Percentiles rank a stretch among this genome's conserved stretches.
Conservation (phyloP, 2,329 filamentous ascomycete species). For the Talaromyces sp. region DNA sequence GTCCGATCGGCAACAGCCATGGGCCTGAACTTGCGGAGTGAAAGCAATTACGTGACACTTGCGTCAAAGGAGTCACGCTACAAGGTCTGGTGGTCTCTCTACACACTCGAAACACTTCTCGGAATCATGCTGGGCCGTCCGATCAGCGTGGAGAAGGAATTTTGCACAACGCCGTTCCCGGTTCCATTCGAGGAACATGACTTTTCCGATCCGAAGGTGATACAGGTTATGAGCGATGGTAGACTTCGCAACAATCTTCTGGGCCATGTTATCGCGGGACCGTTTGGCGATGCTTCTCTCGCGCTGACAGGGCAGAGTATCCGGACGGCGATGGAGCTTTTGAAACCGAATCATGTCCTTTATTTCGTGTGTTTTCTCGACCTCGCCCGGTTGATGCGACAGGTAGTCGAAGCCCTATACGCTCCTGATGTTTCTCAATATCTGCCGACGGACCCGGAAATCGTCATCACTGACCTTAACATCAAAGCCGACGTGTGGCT, state of each 20-base stretch:
- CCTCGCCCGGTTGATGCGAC: slow-evolving; percentile 30
- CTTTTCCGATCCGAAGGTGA: slow-evolving; percentile 27
- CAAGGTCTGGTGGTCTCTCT: slow-evolving; percentile 43
- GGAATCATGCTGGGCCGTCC: slow-evolving; percentile 41
- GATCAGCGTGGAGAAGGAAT: slow-evolving; percentile 31
- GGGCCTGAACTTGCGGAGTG: slow-evolving; percentile 41
- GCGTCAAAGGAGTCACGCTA: slow-evolving; percentile 39
- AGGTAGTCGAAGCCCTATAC: slow-evolving; percentile 34
- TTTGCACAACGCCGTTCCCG: slow-evolving; percentile 40
- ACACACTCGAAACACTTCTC: slow-evolving; percentile 36
- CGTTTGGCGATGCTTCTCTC: slow-evolving; percentile 9
- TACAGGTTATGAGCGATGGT: slow-evolving; percentile 30
- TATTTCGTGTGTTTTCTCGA: slow-evolving; percentile 38
- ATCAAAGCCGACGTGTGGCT: slow-evolving; percentile 35
- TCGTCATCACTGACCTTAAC: slow-evolving; percentile 30
- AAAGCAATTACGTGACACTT: slow-evolving; percentile 30
- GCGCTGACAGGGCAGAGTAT: slow-evolving; percentile 15
- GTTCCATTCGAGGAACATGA: slow-evolving; percentile 36
- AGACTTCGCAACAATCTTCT: slow-evolving; percentile 27
- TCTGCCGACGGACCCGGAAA: slow-evolving; percentile 34
- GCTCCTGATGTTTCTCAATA: slow-evolving; percentile 31
- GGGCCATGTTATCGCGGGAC: slow-evolving; percentile 19
- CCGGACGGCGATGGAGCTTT: slow-evolving; percentile 22
- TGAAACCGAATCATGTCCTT: slow-evolving; percentile 32
- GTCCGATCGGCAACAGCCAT: slow-evolving; percentile 38